A percentile compares a stretch with the other conserved stretches of the same genome.
phyloP scores from a whole-genome alignment of 2,329 filamentous ascomycete genomes.

The Trichoderma aggressivum region DNA sequence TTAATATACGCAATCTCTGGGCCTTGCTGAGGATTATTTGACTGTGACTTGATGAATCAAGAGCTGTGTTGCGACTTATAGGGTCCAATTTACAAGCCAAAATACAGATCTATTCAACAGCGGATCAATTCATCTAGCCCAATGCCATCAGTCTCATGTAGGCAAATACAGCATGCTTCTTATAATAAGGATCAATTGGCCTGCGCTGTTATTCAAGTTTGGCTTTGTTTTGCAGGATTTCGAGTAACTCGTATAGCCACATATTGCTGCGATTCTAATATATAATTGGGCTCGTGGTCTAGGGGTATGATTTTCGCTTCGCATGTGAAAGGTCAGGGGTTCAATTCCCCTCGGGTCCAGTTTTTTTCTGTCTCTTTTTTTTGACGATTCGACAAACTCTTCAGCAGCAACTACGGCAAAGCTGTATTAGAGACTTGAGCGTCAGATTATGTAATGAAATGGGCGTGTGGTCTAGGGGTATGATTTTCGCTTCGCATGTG shows the following conservation, averaged over 20 bases:
- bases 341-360: conserved; percentile 15
- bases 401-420: not conserved
- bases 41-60: not conserved
- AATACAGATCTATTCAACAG: not conserved
- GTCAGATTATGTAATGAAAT: not conserved
- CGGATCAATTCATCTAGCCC: not conserved
- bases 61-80: not conserved
- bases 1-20: not conserved
- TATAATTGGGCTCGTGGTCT: conserved; percentile 11
- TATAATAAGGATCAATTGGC: not conserved
- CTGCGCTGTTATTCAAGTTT: not conserved
- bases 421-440: not conserved
- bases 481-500: conserved; percentile 16
- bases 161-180: not conserved
- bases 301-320: conserved; percentile 17
- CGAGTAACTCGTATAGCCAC: too few species aligned
- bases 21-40: not conserved
- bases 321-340: conserved; percentile 16
- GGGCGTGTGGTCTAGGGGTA: conserved; percentile 15
- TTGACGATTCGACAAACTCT: not conserved
- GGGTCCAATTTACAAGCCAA: not conserved
- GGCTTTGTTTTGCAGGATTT: not conserved
- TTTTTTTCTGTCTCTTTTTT: not conserved
- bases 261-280: accelerated
- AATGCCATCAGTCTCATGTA: not conserved